Conservation (phyloP, 2,329 filamentous ascomycete genomes). For the Fusarium sp. region DNA sequence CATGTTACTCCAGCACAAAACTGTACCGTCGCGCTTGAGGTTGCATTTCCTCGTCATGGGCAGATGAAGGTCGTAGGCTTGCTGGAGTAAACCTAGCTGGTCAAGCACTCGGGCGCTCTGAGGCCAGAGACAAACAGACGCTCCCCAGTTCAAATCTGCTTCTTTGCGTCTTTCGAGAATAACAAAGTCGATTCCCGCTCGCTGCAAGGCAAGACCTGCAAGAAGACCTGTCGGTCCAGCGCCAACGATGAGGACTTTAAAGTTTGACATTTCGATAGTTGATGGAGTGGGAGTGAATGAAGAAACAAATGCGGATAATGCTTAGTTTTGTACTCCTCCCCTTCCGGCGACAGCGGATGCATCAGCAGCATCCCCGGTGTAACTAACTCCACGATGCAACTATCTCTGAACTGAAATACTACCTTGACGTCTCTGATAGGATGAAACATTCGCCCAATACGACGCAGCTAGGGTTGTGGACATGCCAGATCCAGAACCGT, state of each 20-base stretch:
- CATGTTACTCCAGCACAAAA: slow-evolving; percentile 33
- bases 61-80: not conserved
- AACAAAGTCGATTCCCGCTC: slow-evolving; percentile 20
- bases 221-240: slow-evolving; percentile 26
- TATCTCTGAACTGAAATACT: not conserved
- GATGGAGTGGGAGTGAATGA: not conserved
- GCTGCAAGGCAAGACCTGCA: slow-evolving; percentile 10
- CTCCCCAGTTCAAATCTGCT: slow-evolving; percentile 26
- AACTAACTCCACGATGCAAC: not conserved
- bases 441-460: not conserved
- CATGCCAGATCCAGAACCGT: slow-evolving; percentile 10
- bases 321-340: not conserved
- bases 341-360: not conserved
- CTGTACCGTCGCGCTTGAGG: slow-evolving; percentile 11
- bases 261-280: slow-evolving; percentile 10
- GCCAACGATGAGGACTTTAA: slow-evolving; percentile 28
- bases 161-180: slow-evolving; percentile 21
- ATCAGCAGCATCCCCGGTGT: not conserved
- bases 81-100: slow-evolving; percentile 24
- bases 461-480: not conserved
- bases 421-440: not conserved
- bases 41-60: slow-evolving; percentile 33
- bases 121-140: slow-evolving; percentile 30
- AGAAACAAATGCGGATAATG: not conserved
- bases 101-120: slow-evolving; percentile 22